Evolutionary conservation across 225 moss, liverwort and hornwort species (phyloP).

Genomic region (Physcomitrium patens): DNA sequence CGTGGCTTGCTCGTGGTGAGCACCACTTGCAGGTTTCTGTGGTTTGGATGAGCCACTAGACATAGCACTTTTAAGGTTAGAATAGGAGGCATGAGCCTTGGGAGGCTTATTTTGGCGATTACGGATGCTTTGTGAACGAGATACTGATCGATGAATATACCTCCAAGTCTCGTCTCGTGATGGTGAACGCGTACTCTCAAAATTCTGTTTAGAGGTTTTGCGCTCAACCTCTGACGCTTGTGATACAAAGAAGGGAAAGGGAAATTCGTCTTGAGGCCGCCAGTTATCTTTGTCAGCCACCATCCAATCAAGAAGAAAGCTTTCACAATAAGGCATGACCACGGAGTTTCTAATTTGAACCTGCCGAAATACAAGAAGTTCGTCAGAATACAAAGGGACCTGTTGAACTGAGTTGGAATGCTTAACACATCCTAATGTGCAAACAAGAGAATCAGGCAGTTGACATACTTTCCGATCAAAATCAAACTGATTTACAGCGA

Average conservation of each 20-base stretch:
- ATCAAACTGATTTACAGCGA: too few species aligned
- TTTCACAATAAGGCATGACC: conserved; percentile 83
- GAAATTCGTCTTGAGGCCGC: conserved; percentile 65
- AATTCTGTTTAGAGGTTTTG: conserved; percentile 17
- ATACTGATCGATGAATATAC: conserved; percentile 7
- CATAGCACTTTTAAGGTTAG: conserved; percentile 9
- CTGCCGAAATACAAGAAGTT: conserved; percentile 40
- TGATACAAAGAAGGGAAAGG: conserved; percentile 68
- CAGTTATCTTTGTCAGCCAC: conserved; percentile 75
- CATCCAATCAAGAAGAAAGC: conserved; percentile 80
- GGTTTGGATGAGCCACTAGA: conserved; percentile 15
- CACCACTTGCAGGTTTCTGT: conserved; percentile 21
- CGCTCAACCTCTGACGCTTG: conserved; percentile 42
- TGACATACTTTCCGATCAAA: too few species aligned
- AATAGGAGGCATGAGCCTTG: conserved; percentile 10
- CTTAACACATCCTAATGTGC: neutral
- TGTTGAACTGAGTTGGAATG: neutral
- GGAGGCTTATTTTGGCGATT: conserved; percentile 37
- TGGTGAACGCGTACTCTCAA: conserved; percentile 29
- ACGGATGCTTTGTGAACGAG: conserved; percentile 24
- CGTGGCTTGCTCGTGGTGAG: neutral
- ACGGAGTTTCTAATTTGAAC: conserved; percentile 75
- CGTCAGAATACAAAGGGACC: conserved; percentile 1
- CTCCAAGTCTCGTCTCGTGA: conserved; percentile 40
- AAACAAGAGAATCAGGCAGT: neutral